Conservation (phyloP, 305 asterid species). For the Plantago coronopus region DNA sequence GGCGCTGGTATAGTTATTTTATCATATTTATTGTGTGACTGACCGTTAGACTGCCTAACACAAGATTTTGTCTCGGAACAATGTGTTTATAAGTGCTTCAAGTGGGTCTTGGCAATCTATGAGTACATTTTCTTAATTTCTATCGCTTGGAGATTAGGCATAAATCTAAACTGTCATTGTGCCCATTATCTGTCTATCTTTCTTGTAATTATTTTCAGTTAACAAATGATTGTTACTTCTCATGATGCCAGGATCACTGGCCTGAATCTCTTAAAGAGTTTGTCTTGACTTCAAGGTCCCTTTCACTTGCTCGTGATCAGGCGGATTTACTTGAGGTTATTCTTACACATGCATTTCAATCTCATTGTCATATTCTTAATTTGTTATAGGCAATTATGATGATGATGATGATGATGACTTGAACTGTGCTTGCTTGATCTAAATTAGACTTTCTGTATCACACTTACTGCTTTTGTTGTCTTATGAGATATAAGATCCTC, state of each 20-base stretch:
- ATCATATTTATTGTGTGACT: no score
- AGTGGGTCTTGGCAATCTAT: background rate
- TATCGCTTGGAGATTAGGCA: conserved; percentile 9
- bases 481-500: conserved; percentile 1
- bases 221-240: conserved; percentile 8
- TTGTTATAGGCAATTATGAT: background rate
- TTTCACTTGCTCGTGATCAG: conserved; percentile 67
- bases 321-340: conserved; percentile 65
- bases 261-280: conserved; percentile 74
- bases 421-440: conserved; percentile 10
- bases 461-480: background rate
- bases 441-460: background rate
- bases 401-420: conserved; percentile 26
- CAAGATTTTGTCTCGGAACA: background rate
- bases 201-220: conserved; percentile 6
- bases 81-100: conserved; percentile 1
- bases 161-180: conserved; percentile 2
- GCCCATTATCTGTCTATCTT: conserved; percentile 8
- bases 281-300: conserved; percentile 47
- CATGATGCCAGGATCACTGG: conserved; percentile 67
- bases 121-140: conserved; percentile 9
- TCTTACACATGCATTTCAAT: conserved; percentile 1
- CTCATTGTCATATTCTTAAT: no score
- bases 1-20: no score
- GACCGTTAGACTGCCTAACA: background rate